phyloP scores from a whole-genome alignment of 2,329 filamentous ascomycete species.

The Cladorrhinum sp. region DNA sequence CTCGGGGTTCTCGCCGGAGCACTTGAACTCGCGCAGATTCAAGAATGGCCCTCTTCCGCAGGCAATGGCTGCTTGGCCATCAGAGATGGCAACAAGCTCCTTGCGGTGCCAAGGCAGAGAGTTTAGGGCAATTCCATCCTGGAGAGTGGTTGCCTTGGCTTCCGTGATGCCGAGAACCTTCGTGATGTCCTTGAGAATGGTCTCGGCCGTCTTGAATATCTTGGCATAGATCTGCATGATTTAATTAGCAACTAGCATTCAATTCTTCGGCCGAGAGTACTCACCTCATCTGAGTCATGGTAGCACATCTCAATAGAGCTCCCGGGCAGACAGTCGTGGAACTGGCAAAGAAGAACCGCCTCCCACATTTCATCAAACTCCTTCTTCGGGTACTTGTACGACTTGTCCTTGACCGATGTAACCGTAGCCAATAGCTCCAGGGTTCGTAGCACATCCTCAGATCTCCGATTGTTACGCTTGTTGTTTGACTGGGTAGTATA shows the following conservation, averaged over 20 bases:
- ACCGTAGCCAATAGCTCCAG: conserved; percentile 85
- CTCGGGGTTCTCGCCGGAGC: conserved; percentile 41
- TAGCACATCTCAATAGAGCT: conserved; percentile 98
- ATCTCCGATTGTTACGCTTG: conserved; percentile 86
- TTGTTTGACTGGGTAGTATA: conserved; percentile 98
- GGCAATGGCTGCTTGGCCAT: conserved; percentile 51
- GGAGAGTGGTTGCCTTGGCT: conserved; percentile 38
- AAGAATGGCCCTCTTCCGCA: conserved; percentile 55
- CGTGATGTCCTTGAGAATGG: conserved; percentile 67
- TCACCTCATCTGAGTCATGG: conserved; percentile 81
- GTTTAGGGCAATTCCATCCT: conserved; percentile 66
- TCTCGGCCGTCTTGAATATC: conserved; percentile 74
- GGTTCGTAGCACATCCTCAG: conserved; percentile 81
- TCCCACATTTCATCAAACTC: conserved; percentile 98
- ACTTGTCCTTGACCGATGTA: conserved; percentile 67
- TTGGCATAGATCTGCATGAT: conserved; percentile 66
- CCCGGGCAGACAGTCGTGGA: conserved; percentile 94
- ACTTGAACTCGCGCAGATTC: conserved; percentile 49
- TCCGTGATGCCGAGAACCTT: conserved; percentile 61
- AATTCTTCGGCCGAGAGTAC: conserved; percentile 17
- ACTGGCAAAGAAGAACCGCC: conserved; percentile 84
- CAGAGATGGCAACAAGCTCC: conserved; percentile 66
- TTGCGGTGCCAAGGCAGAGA: conserved; percentile 82
- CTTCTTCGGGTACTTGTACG: conserved; percentile 88
- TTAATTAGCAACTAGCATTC: conserved; percentile 27